These are phyloP conservation scores for Camelina sativa DNA, from an alignment of 345 rosid species.

Conservation along the genomic window DNA sequence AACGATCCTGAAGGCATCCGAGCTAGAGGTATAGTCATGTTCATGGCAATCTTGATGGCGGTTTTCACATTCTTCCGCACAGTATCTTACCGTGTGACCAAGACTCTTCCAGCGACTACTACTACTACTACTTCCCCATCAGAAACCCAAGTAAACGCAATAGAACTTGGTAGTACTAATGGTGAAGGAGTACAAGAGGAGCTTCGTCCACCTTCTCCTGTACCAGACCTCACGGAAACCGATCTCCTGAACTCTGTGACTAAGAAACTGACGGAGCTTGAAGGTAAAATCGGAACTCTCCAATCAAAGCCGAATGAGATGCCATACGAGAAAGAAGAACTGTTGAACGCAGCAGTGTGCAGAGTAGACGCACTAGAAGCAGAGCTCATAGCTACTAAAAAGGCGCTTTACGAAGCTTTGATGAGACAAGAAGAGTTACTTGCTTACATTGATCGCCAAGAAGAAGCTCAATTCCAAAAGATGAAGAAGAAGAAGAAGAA, in stretches of 20 bases:
- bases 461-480: slow-evolving; percentile 51
- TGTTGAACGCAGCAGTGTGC: slow-evolving; percentile 95
- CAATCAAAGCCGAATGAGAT: slow-evolving; percentile 88
- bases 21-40: slow-evolving; percentile 49
- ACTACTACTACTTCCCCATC: slow-evolving; percentile 28
- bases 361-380: slow-evolving; percentile 99
- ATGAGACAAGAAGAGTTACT: slow-evolving; percentile 97
- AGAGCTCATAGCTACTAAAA: slow-evolving; percentile 93
- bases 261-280: slow-evolving; percentile 86
- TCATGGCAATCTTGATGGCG: slow-evolving; percentile 68
- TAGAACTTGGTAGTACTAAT: slow-evolving; percentile 36
- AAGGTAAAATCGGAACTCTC: slow-evolving; percentile 81
- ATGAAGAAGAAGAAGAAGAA: slow-evolving; percentile 44
- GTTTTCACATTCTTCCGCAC: slow-evolving; percentile 58
- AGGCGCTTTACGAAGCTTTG: slow-evolving; percentile 89
- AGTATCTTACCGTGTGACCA: slow-evolving; percentile 49
- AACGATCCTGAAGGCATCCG: slow-evolving; percentile 57
- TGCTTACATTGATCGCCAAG: slow-evolving; percentile 92
- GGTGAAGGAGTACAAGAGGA: slow-evolving; percentile 45
- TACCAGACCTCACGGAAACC: slow-evolving; percentile 58
- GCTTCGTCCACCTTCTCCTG: slow-evolving; percentile 67
- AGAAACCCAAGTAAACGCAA: slow-evolving; percentile 43
- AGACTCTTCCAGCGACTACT: slow-evolving; percentile 50
- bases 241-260: slow-evolving; percentile 71
- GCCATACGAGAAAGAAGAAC: slow-evolving; percentile 96